Conservation (phyloP, 768 basidiomycete genomes). For the Boletus rubropictus region DNA sequence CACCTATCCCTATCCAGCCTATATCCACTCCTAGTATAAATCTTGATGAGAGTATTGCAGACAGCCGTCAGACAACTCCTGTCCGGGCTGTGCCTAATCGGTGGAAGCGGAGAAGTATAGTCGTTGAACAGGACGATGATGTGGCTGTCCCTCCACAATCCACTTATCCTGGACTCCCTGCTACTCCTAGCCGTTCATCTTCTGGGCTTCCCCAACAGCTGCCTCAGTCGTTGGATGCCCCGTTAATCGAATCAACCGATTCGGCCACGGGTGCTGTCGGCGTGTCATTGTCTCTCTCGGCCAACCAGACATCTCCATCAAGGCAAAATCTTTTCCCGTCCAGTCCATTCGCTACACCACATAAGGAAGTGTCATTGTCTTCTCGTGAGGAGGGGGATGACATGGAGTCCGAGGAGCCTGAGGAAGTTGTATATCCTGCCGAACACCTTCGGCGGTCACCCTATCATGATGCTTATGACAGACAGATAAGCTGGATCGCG, state of each 20-base stretch:
- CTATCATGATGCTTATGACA: slow-evolving; percentile 44
- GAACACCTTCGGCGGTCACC: slow-evolving; percentile 49
- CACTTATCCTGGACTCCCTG: slow-evolving; percentile 37
- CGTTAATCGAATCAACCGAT: slow-evolving; percentile 43
- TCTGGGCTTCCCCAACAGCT: slow-evolving; percentile 31
- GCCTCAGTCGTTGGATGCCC: slow-evolving; percentile 49
- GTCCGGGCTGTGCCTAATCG: slow-evolving; percentile 35
- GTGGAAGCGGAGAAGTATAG: slow-evolving; percentile 52
- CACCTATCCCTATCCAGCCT: slow-evolving; percentile 27
- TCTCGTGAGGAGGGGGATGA: slow-evolving; percentile 52
- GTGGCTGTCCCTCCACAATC: slow-evolving; percentile 37
- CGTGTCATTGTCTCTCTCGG: slow-evolving; percentile 46
- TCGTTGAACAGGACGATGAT: slow-evolving; percentile 70
- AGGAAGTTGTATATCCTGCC: slow-evolving; percentile 59
- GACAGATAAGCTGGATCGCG: slow-evolving; percentile 74
- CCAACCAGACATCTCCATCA: slow-evolving; percentile 41
- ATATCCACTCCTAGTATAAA: slow-evolving; percentile 24
- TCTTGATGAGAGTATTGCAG: slow-evolving; percentile 27
- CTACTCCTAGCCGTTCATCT: slow-evolving; percentile 38
- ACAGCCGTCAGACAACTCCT: slow-evolving; percentile 31
- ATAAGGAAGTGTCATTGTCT: slow-evolving; percentile 53
- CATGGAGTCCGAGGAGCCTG: slow-evolving; percentile 35
- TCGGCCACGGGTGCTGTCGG: slow-evolving; percentile 38
- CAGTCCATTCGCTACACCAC: slow-evolving; percentile 68
- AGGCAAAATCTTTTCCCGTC: slow-evolving; percentile 56